These are phyloP conservation scores for Dothiorella sarmentorum DNA, from an alignment of 2,329 filamentous ascomycete species.

Conservation along the genomic window DNA sequence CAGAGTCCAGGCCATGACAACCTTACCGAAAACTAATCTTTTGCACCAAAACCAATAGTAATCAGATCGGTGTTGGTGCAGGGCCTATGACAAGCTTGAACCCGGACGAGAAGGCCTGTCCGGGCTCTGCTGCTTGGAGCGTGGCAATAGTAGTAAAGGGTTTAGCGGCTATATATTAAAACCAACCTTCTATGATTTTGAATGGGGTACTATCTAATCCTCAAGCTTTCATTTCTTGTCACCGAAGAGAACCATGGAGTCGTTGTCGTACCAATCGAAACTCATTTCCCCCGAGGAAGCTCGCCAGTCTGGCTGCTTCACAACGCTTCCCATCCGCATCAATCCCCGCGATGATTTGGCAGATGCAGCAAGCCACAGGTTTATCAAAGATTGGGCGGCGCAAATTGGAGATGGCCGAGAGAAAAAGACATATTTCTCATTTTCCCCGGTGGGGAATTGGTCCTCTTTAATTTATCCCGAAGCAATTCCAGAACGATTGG, in stretches of 20 bases:
- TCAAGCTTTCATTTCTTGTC: too few relatives aligned
- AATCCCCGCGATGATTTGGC: background rate
- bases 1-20: too few relatives aligned
- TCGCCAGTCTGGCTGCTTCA: background rate
- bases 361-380: background rate
- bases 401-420: background rate
- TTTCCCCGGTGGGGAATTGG: background rate
- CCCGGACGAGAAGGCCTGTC: too few relatives aligned
- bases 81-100: too few relatives aligned
- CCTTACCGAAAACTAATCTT: too few relatives aligned
- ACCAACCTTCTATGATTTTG: too few relatives aligned
- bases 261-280: background rate
- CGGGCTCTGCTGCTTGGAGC: too few relatives aligned
- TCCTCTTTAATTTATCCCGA: background rate
- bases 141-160: too few relatives aligned
- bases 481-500: background rate
- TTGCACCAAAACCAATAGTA: too few relatives aligned
- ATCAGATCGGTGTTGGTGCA: too few relatives aligned
- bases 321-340: background rate
- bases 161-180: too few relatives aligned
- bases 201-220: too few relatives aligned
- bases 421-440: background rate
- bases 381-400: background rate
- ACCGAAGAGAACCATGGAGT: background rate
- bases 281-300: background rate